phyloP scores from a whole-genome alignment of 495 filamentous ascomycete genomes.

The Penicillium tannophilum region DNA sequence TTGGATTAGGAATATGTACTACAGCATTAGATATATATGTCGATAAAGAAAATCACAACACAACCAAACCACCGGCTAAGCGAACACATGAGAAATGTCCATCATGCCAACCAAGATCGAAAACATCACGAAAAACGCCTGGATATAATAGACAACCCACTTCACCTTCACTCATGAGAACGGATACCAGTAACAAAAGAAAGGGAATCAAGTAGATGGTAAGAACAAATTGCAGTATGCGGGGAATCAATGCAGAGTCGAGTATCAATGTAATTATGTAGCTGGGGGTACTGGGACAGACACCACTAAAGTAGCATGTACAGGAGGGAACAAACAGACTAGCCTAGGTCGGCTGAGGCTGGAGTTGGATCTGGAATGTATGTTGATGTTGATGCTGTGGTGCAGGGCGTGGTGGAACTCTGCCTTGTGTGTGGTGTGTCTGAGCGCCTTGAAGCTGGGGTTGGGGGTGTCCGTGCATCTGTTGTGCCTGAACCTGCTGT shows the following conservation, averaged over 20 bases:
- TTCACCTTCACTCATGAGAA: neutral
- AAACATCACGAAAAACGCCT: constrained; percentile 7
- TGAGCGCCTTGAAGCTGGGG: constrained; percentile 7
- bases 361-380: constrained; percentile 32
- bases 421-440: constrained; percentile 16
- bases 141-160: constrained; percentile 1
- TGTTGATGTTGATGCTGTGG: constrained; percentile 35
- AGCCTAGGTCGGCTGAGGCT: constrained; percentile 24
- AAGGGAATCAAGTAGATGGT: constrained; percentile 3
- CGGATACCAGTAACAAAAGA: constrained; percentile 1
- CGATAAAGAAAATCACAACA: constrained; percentile 15
- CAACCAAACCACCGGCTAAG: constrained; percentile 10
- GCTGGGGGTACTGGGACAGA: neutral
- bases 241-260: constrained; percentile 6
- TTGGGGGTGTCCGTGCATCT: constrained; percentile 9
- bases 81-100: constrained; percentile 7
- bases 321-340: neutral
- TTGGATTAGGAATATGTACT: constrained; percentile 28
- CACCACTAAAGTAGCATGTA: constrained; percentile 2
- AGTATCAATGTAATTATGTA: neutral
- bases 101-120: constrained; percentile 4
- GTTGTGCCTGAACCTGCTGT: constrained; percentile 24
- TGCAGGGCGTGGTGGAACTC: constrained; percentile 25
- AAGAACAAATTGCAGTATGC: neutral
- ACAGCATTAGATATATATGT: constrained; percentile 25